Percentiles rank a stretch among this genome's conserved stretches.
phyloP scores from a whole-genome alignment of 371 early-diverging fungal genomes.

The Actinomortierella ambigua region DNA sequence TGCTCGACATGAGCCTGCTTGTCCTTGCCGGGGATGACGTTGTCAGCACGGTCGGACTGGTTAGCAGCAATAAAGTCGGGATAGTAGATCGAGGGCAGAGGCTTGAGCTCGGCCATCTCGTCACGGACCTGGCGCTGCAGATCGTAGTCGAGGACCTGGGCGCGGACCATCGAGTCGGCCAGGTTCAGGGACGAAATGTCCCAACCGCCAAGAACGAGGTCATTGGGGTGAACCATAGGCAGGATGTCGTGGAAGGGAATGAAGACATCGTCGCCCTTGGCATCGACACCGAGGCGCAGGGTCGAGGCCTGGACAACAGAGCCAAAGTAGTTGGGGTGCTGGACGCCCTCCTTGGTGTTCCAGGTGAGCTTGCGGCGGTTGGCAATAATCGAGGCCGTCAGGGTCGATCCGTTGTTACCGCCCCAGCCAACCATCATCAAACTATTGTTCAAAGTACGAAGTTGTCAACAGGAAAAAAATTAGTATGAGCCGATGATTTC shows the following conservation, averaged over 20 bases:
- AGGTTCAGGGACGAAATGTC: constrained; percentile 89
- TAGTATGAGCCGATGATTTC: too few relatives aligned
- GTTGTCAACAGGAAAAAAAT: too few relatives aligned
- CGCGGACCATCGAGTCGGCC: constrained; percentile 91
- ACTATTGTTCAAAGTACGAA: constrained; percentile 54
- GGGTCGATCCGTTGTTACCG: constrained; percentile 98
- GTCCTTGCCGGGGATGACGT: constrained; percentile 78
- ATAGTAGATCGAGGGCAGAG: constrained; percentile 95
- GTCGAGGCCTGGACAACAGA: constrained; percentile 96
- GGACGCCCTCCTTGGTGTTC: constrained; percentile 92
- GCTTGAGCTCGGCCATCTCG: constrained; percentile 78
- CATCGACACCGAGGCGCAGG: constrained; percentile 87
- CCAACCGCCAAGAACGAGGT: constrained; percentile 96
- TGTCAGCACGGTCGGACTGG: constrained; percentile 95
- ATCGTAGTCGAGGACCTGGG: constrained; percentile 93
- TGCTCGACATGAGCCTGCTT: constrained; percentile 90
- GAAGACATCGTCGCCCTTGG: constrained; percentile 82
- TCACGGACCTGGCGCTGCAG: constrained; percentile 90
- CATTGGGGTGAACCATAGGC: constrained; percentile 96
- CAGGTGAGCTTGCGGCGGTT: constrained; percentile 86
- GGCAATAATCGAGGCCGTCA: constrained; percentile 94
- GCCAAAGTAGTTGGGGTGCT: constrained; percentile 94
- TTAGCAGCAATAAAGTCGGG: constrained; percentile 97
- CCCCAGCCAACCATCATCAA: constrained; percentile 99
- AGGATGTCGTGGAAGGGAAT: constrained; percentile 90